Base-by-base conservation (phyloP, 345 rosid species). In the Sonneratia alba region DNA sequence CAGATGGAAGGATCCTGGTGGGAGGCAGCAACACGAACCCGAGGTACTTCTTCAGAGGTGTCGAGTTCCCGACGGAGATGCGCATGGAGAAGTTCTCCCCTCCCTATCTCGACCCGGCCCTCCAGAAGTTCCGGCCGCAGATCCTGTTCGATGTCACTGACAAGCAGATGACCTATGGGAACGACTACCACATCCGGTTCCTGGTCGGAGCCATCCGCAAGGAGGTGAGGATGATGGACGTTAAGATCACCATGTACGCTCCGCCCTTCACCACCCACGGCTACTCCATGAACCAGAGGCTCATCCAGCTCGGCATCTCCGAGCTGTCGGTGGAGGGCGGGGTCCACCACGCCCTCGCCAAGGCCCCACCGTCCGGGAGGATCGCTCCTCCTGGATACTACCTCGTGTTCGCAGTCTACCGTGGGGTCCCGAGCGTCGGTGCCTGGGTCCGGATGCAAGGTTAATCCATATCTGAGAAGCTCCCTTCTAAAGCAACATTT, bases 251-350 rank as follows among this genome's bases (percentile, higher is more conserved):
- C 9, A 75, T 85, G 78, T 73, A 79, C 19, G 79, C 83, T 4
- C 88, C 86, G 38, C 77, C 86, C 15, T 85, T 85, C 72, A 85
- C 82, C 6, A 83, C 88, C 27, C 88, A 85, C 70, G 83, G 85
- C 13, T 78, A 74, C 36, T 75, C 86, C 38, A 82, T 80, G 88
- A 81, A 79, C 24, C 86, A 85, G 64, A 81, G 86, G 77, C 57
- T 83, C 65, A 27, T 85, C 68, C 72, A 76, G 66, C 55, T 81
- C 59, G 70, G 67, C n/a, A 34, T 73, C 45, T 66, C 68, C 4
- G 14, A 45, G 16, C 15, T 43, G 9, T 1, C 5, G 3, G 18
- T 22, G 5, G 36, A n/a, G 32, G 56, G 36, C 32, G 70, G 70
- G 3, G 56, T 68, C 70, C 16, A 61, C 56, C 49, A 61, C 62